phyloP scores from a whole-genome alignment of 768 basidiomycete genomes.

The Collybia mongolica region DNA sequence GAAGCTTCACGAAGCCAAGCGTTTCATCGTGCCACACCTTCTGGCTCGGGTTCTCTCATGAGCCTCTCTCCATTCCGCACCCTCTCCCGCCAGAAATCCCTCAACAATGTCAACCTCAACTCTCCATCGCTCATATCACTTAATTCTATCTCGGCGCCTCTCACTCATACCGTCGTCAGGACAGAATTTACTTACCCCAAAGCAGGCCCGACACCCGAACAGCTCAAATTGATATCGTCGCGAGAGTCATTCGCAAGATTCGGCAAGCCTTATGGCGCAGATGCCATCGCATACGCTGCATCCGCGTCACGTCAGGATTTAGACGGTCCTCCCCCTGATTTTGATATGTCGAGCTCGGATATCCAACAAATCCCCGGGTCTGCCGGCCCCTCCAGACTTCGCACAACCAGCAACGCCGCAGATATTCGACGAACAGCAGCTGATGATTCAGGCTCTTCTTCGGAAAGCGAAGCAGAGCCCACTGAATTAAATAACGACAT shows the following conservation, averaged over 20 bases:
- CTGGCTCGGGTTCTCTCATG: conserved; percentile 34
- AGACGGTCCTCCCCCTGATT: conserved; percentile 53
- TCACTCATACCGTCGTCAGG: conserved; percentile 69
- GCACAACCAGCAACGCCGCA: conserved; percentile 21
- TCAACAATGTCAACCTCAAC: conserved; percentile 42
- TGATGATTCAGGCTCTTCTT: conserved; percentile 1
- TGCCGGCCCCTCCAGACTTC: conserved; percentile 25
- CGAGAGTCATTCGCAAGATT: conserved; percentile 67
- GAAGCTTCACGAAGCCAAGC: conserved; percentile 23
- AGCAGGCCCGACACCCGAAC: conserved; percentile 60
- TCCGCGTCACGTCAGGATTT: conserved; percentile 44
- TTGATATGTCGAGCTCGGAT: conserved; percentile 31
- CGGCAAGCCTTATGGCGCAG: conserved; percentile 74
- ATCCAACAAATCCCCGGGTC: conserved; percentile 11
- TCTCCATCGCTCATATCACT: conserved; percentile 73
- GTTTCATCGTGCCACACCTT: conserved; percentile 27
- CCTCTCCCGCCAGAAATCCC: conserved; percentile 45
- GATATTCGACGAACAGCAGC: conserved; percentile 3
- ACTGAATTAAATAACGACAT: not conserved
- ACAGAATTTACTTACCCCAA: conserved; percentile 72
- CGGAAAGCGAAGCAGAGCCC: conserved; percentile 1
- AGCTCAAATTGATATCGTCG: conserved; percentile 67
- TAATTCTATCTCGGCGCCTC: conserved; percentile 71
- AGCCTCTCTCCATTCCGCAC: conserved; percentile 48
- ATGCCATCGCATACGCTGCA: conserved; percentile 64